phyloP scores from a whole-genome alignment of 2,329 filamentous ascomycete species.

The Fusarium sp. region DNA sequence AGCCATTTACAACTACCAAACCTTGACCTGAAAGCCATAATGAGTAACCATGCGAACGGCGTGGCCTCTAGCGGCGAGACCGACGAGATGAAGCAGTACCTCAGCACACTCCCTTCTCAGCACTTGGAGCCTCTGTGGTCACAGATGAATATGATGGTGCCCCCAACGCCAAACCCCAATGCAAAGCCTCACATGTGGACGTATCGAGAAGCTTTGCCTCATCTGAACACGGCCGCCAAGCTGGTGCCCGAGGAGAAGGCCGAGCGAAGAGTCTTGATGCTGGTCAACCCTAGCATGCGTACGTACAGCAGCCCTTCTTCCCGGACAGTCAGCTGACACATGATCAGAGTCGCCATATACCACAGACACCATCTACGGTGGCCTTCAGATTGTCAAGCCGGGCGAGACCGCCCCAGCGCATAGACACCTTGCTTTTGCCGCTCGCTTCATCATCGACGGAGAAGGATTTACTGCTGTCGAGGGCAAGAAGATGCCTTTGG shows the following conservation, averaged over 20 bases:
- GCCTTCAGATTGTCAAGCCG: slow-evolving; percentile 65
- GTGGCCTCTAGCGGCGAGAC: slow-evolving; percentile 24
- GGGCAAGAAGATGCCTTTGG: slow-evolving; percentile 60
- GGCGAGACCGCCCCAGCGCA: slow-evolving; percentile 65
- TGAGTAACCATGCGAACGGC: slow-evolving; percentile 25
- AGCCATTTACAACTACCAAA: too few species aligned
- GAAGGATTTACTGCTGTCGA: slow-evolving; percentile 66
- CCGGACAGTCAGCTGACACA: background rate
- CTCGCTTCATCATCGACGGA: slow-evolving; percentile 67
- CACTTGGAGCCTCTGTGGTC: slow-evolving; percentile 57
- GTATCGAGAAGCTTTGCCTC: slow-evolving; percentile 48
- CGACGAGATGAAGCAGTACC: slow-evolving; percentile 44
- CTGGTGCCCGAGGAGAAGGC: slow-evolving; percentile 53
- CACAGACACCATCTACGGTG: slow-evolving; percentile 62
- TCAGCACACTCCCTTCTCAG: slow-evolving; percentile 43
- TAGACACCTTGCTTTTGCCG: slow-evolving; percentile 64
- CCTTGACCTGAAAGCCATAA: background rate
- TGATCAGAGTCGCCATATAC: slow-evolving; percentile 56
- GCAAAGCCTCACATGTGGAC: slow-evolving; percentile 53
- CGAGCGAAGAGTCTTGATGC: slow-evolving; percentile 54
- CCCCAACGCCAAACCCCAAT: slow-evolving; percentile 56
- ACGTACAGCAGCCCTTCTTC: background rate
- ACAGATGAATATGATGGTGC: slow-evolving; percentile 58
- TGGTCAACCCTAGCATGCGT: slow-evolving; percentile 60
- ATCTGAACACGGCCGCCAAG: slow-evolving; percentile 48